phyloP scores from a whole-genome alignment of 2,329 filamentous ascomycete genomes.

The Botrytis medusae region DNA sequence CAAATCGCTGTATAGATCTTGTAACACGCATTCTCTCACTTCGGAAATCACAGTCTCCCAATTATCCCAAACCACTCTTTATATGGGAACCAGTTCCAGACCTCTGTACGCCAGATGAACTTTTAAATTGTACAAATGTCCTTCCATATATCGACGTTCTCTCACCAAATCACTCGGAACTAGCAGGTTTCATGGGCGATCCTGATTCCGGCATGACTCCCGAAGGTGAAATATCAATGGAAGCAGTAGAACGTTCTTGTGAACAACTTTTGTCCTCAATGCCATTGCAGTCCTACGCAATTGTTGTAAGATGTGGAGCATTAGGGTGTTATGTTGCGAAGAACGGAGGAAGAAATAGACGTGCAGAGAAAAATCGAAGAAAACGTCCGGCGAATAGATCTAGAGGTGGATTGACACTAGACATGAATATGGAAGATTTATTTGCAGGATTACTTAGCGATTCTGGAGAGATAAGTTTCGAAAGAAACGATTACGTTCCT shows the following conservation, averaged over 20 bases:
- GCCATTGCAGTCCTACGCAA: conserved; percentile 62
- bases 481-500: conserved; percentile 55
- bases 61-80: conserved; percentile 63
- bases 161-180: conserved; percentile 82
- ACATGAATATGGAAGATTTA: conserved; percentile 63
- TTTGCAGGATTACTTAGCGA: conserved; percentile 59
- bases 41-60: conserved; percentile 45
- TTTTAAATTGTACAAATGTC: conserved; percentile 63
- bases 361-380: conserved; percentile 27
- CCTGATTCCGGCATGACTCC: conserved; percentile 43
- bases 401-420: conserved; percentile 54
- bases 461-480: conserved; percentile 46
- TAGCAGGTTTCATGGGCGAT: conserved; percentile 78
- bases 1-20: conserved; percentile 72
- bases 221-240: conserved; percentile 48
- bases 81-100: conserved; percentile 97
- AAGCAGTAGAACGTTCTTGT: conserved; percentile 57
- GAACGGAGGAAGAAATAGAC: conserved; percentile 36
- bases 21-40: conserved; percentile 67
- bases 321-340: conserved; percentile 66
- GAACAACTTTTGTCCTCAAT: conserved; percentile 63
- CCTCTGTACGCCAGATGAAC: conserved; percentile 70
- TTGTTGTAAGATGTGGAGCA: conserved; percentile 70
- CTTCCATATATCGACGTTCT: conserved; percentile 62
- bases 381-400: conserved; percentile 39